Base-by-base conservation (phyloP, 164 flowering plant species). In the Paratinospora sagittata region DNA sequence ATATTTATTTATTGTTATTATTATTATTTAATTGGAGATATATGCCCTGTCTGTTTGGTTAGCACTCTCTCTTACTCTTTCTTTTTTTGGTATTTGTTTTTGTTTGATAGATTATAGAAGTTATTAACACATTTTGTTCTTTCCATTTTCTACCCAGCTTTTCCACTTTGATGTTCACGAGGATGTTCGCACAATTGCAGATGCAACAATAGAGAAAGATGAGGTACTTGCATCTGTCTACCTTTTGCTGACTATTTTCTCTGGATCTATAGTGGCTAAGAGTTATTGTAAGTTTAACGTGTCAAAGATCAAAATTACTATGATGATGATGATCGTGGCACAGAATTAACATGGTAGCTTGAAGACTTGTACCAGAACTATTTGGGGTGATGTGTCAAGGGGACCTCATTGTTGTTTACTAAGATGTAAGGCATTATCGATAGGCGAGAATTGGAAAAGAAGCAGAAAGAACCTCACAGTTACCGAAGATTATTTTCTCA, bases 91-190 rank as follows among this genome's bases (percentile, higher is more conserved):
- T n/a, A 9, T 7, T 58, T 64, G 36, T 3, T 33, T 19, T 23
- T 61, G n/a, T 52, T 30, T n/a, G 9, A 8, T 14, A 45, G 12
- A 21, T 10, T 7, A 14, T 14, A 34, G 39, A 23, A 34, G 23
- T 63, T 60, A 60, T 45, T 70, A 24, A 65, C 3, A 43, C 61
- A 3, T 3, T 66, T 19, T 12, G 21, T 65, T 39, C 26, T 16
- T 21, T 19, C 37, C 65, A 16, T 71, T 12, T 70, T 62, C 41
- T 39, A 3, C 5, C 26, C 87, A 95, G 99, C 97, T 95, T 76
- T 95, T 95, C 81, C 99, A 95, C 76, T 95, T 95, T 77, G 97
- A 95, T 83, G 99, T 95, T 62, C 99, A 95, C 49, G 99, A 95
- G 78, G 97, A 95, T 78, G 99, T 92, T 60, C 83, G 98, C 27